A percentile compares a stretch with the other conserved stretches of the same genome.
Evolutionary conservation across 305 asterid species (phyloP).

Genomic region (Fraxinus greggii): DNA sequence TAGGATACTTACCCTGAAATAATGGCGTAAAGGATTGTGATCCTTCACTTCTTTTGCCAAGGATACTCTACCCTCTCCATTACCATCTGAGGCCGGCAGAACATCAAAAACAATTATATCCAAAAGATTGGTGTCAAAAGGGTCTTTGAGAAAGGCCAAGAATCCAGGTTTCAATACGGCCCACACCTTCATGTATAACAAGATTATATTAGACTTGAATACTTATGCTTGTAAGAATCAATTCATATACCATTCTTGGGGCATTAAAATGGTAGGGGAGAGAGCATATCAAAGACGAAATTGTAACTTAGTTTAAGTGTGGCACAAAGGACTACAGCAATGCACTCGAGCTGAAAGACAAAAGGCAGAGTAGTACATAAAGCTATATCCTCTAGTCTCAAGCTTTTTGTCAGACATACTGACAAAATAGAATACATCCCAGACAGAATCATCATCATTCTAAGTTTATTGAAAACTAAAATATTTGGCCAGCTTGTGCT

Average conservation of each 20-base stretch:
- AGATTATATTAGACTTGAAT: slow-evolving; percentile 19
- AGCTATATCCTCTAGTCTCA: not conserved
- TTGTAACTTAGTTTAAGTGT: not conserved
- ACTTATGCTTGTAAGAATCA: not conserved
- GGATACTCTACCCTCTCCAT: slow-evolving; percentile 70
- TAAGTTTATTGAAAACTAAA: not conserved
- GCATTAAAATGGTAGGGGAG: slow-evolving; percentile 1
- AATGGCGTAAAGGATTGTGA: slow-evolving; percentile 90
- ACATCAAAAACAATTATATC: slow-evolving; percentile 95
- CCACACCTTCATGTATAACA: slow-evolving; percentile 77
- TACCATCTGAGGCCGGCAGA: slow-evolving; percentile 82
- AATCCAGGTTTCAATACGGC: slow-evolving; percentile 96
- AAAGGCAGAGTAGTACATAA: not conserved
- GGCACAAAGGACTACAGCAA: not conserved
- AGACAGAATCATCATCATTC: slow-evolving; percentile 1
- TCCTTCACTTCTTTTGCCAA: slow-evolving; percentile 91
- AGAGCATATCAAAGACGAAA: not conserved
- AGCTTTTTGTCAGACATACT: not conserved
- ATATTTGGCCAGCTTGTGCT: not conserved
- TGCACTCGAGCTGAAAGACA: not conserved
- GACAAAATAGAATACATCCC: not conserved
- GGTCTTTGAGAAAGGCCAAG: slow-evolving; percentile 91
- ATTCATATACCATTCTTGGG: not conserved
- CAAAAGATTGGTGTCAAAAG: slow-evolving; percentile 75
- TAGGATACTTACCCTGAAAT: slow-evolving; percentile 71